A percentile compares a stretch with the other conserved stretches of the same genome.
Conservation (phyloP, 495 filamentous ascomycete genomes). For the Aspergillus campestris region DNA sequence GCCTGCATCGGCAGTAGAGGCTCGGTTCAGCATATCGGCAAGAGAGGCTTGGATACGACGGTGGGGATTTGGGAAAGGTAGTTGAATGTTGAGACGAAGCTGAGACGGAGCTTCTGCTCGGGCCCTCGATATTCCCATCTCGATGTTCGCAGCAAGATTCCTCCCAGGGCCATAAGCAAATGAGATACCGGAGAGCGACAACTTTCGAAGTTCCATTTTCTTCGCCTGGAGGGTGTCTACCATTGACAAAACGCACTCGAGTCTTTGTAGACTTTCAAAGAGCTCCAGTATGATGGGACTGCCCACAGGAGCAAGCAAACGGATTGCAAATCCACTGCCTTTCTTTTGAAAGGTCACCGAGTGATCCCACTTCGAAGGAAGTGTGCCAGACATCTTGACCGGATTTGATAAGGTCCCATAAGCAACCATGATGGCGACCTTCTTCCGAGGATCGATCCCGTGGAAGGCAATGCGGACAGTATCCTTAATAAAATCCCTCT, state of each 20-base stretch:
- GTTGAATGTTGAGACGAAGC: slow-evolving; percentile 24
- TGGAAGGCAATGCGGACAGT: slow-evolving; percentile 34
- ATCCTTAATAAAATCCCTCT: slow-evolving; percentile 23
- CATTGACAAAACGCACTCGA: slow-evolving; percentile 35
- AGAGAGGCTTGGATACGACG: slow-evolving; percentile 60
- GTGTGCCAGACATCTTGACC: slow-evolving; percentile 16
- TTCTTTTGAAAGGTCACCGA: slow-evolving; percentile 28
- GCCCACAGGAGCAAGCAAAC: slow-evolving; percentile 30
- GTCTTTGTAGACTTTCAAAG: slow-evolving; percentile 31
- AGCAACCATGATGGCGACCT: slow-evolving; percentile 31
- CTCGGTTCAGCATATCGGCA: slow-evolving; percentile 49
- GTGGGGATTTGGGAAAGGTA: slow-evolving; percentile 67
- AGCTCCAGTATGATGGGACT: slow-evolving; percentile 26
- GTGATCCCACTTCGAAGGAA: slow-evolving; percentile 22
- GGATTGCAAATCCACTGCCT: slow-evolving; percentile 32
- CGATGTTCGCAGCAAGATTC: slow-evolving; percentile 22
- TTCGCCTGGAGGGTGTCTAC: slow-evolving; percentile 29
- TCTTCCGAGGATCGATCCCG: slow-evolving; percentile 28
- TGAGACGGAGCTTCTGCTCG: slow-evolving; percentile 21
- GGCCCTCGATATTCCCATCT: slow-evolving; percentile 19
- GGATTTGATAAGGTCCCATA: slow-evolving; percentile 24
- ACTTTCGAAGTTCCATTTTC: slow-evolving; percentile 22
- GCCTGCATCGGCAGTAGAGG: slow-evolving; percentile 31
- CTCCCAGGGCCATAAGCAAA: slow-evolving; percentile 29
- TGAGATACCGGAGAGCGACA: slow-evolving; percentile 29